Evolutionary conservation across 2,329 filamentous ascomycete genomes (phyloP), one percentile per base, ranked within the genome.

Genomic region (Hypoxylon sp.): DNA sequence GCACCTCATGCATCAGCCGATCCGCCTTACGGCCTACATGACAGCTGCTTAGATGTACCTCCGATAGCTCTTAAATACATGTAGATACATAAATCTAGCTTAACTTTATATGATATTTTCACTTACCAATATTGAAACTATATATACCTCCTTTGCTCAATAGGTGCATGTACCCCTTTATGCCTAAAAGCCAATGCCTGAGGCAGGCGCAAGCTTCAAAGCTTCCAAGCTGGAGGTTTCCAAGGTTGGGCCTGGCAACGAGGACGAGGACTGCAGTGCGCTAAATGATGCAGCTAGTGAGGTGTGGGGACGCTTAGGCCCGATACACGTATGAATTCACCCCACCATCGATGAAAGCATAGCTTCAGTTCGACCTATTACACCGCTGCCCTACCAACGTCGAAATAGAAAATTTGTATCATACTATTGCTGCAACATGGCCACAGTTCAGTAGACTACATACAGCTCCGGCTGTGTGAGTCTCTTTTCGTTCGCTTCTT

Each of bases 391-490:
- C 42, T 56, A 38, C 26, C 42, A 60, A 38, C 26, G 6, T 36
- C 7, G 28, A 52, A 36, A 46, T 55, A 32, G 11, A 61, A 48
- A 54, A 45, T 59, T 61, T 56, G 46, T 61, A 40, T 55, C 12
- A 40, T 62, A 52, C 40, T 49, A 52, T 36, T 68, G 61, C 64
- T 72, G 64, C 56, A 70, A 67, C 42, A 85, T 87, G 84, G 80
- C 77, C 77, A 78, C 75, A 72, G 78, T 76, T 76, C 77, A 79
- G 78, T 86, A 81, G 69, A 80, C 79, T 74, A 75, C 78, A 79
- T 80, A 76, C 85, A 79, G 85, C 84, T 77, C 78, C 78, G 79
- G 84, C 84, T 86, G 85, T 85, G 82, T 77, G 75, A 73, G 71
- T 75, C 73, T 72, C 55, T 42, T 36, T 65, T 70, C 72, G 76